phyloP scores from a whole-genome alignment of 345 rosid genomes.

The Arabis hirsuta region DNA sequence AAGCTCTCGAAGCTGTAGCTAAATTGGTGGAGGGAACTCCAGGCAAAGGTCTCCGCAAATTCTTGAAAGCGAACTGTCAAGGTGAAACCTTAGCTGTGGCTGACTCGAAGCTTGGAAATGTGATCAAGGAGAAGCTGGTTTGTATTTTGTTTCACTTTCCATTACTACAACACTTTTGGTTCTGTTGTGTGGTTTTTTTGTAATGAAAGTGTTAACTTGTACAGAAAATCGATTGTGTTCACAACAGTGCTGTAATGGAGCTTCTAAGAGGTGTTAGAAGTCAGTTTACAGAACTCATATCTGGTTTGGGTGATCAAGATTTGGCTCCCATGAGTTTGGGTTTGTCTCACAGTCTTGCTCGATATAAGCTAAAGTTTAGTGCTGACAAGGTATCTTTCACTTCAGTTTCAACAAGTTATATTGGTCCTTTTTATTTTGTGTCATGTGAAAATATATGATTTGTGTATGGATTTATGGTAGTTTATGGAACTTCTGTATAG shows the following conservation, averaged over 20 bases:
- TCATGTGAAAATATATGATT: not conserved
- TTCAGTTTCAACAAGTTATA: not conserved
- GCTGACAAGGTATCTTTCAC: conserved; percentile 70
- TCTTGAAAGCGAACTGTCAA: conserved; percentile 65
- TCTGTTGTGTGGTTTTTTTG: conserved; percentile 10
- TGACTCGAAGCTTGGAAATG: conserved; percentile 90
- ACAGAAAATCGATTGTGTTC: conserved; percentile 87
- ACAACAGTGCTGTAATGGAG: conserved; percentile 85
- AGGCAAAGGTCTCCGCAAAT: conserved; percentile 71
- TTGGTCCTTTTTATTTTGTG: not conserved
- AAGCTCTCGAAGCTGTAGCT: conserved; percentile 74
- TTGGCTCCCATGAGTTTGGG: conserved; percentile 93
- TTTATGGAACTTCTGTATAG: not conserved
- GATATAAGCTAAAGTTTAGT: conserved; percentile 88
- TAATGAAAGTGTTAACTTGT: not conserved
- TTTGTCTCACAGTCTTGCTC: conserved; percentile 82
- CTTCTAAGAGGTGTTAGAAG: conserved; percentile 78
- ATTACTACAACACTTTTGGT: not conserved
- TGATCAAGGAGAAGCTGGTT: conserved; percentile 82
- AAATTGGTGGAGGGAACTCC: conserved; percentile 71
- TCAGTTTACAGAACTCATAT: conserved; percentile 80
- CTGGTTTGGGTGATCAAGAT: conserved; percentile 77
- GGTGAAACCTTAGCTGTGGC: conserved; percentile 73
- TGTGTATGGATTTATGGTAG: not conserved
- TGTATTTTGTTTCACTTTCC: conserved; percentile 10